Evolutionary conservation across 2,329 filamentous ascomycete species (phyloP), one percentile per base, ranked within the genome.

Genomic region (Capronia epimyces): DNA sequence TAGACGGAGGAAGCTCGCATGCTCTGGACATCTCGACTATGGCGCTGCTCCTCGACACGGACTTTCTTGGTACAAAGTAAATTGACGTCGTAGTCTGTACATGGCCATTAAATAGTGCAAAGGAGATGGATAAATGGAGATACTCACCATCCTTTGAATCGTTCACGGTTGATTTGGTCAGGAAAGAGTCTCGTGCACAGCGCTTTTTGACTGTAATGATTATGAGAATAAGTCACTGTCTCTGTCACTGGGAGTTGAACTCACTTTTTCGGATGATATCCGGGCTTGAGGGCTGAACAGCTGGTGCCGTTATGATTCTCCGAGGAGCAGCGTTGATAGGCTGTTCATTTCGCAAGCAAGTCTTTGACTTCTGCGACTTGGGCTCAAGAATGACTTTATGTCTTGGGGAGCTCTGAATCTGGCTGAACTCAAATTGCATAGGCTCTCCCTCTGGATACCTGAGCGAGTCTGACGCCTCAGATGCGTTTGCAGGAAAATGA

Each of bases 51-150:
- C 12, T 37, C 31, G 22, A 55, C 48, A 13, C 53, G 42, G 31
- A 52, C 37, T 39, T 55, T 52, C 42, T 55, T 55, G 34, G 46
- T 52, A 31, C 36, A 20, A 18, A 52, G 29, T 25, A 51, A 46
- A 13, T 46, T 49, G 49, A 55, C 44, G 25, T 48, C 18, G 40
- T 22, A 41, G 39, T 50, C 52, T 55, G 48, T 22, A n/a, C 10
- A 18, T 9, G 31, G 29, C 22, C 3, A 4, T 29, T 32, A 29
- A 22, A 27, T 10, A n/a, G 3, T 3, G 16, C 15, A 22, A 2
- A 10, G n/a, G 10, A 25, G 22, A 22, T 21, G 20, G 18, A 4
- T 18, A 22, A 24, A 16, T 15, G 27, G 16, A n/a, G 18, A 44
- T 18, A 49, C 49, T 41, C 9, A 55, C 53, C 46, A 37, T 47